Evolutionary conservation across 306 rosid genomes (phyloP).

Genomic region (Sesbania bispinosa): DNA sequence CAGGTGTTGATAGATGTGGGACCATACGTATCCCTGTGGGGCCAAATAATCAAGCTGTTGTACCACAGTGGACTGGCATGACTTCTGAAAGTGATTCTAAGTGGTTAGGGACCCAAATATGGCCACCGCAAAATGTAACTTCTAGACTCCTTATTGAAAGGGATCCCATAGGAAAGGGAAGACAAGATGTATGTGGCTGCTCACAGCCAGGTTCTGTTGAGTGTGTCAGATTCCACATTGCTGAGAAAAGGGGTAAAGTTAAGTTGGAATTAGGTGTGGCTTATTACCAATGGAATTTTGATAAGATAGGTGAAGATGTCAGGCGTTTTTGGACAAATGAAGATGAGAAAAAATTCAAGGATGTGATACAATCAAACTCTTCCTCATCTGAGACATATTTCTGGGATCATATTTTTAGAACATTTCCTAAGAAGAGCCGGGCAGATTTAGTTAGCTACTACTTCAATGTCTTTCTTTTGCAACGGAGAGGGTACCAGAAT

Average conservation of each 20-base stretch:
- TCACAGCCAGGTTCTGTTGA: conserved; percentile 48
- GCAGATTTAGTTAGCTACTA: conserved; percentile 77
- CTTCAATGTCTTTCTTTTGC: conserved; percentile 75
- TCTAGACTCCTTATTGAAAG: conserved; percentile 49
- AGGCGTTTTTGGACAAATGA: conserved; percentile 46
- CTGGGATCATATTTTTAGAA: conserved; percentile 46
- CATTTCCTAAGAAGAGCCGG: conserved; percentile 62
- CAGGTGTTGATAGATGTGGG: conserved; percentile 17
- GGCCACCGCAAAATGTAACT: conserved; percentile 54
- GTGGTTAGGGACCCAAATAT: conserved; percentile 68
- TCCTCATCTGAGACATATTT: conserved; percentile 34
- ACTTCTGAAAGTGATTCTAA: conserved; percentile 56
- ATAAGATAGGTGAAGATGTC: conserved; percentile 67
- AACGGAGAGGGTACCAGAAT: conserved; percentile 70
- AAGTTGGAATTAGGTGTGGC: conserved; percentile 65
- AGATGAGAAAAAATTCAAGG: conserved; percentile 57
- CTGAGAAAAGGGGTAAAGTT: conserved; percentile 58
- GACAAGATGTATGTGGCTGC: conserved; percentile 77
- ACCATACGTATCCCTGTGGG: conserved; percentile 39
- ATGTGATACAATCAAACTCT: conserved; percentile 43
- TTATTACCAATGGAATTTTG: conserved; percentile 57
- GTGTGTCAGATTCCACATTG: conserved; percentile 65
- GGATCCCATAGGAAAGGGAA: conserved; percentile 83
- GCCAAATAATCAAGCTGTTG: conserved; percentile 46
- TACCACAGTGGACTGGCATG: conserved; percentile 62